Base-by-base conservation (phyloP, 2,329 filamentous ascomycete species). In the Aspergillus novoparasiticus region DNA sequence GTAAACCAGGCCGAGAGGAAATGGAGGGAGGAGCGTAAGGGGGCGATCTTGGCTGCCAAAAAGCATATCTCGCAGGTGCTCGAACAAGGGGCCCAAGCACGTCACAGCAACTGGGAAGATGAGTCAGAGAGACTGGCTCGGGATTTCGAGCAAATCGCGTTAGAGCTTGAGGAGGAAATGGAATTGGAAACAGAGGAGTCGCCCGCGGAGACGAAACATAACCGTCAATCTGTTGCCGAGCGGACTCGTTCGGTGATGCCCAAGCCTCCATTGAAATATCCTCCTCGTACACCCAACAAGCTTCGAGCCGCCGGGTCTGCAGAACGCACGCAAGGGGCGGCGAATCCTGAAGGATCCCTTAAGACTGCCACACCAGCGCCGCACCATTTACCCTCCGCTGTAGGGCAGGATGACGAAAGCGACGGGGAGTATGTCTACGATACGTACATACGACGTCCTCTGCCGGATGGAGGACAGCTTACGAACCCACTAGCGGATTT, bases 361-460 rank as follows among this genome's bases (percentile, higher is more conserved):
- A 45, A 57, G 59, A 12, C 58, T 53, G 16, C 32, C 41, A 36
- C 36, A 50, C 39, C 58, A 19, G 48, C 36, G 16, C 39, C 68
- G 19, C 71, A 72, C 2, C 69, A 66, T 39, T 57, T 67, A 55
- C 66, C 66, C 9, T 62, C 66, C 21, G 55, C 61, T 8, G 51
- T 58, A 10, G 53, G 48, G 30, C 60, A 67, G 39, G 63, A 69
- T 21, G 66, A 68, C 11, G 79, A 81, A 23, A 79, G 79, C 23
- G 82, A 83, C n/a, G 77, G 72, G 26, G 84, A 86, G 51, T 89
- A 86, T 71, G 85, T 89, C 61, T 88, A 87, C 73, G 87, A 89
- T 68, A 87, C 85, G 11, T 89, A 88, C 72, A 77, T 88, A 48
- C 84, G 86, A 2, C 78, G 82, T 21, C 77, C 74, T n/a, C 65